Evolutionary conservation across 2,329 filamentous ascomycete genomes (phyloP), one percentile per base, ranked within the genome.

Genomic region (Apiospora kogelbergensis): DNA sequence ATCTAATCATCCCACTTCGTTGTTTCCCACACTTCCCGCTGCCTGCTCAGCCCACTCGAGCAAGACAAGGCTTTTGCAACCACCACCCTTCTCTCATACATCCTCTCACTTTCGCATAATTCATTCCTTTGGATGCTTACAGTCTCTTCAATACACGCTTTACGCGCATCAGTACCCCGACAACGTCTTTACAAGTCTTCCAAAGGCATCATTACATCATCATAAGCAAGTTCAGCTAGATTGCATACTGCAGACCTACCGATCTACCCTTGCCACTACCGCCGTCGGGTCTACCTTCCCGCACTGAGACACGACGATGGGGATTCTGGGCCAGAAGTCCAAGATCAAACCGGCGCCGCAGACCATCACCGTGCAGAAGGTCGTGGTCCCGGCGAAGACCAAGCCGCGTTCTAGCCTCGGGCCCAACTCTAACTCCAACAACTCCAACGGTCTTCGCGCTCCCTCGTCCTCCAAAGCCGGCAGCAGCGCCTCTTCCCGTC

Each of bases 321-420:
- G 80, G 63, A 81, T 83, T 70, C 79, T 83, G 69, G 78, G 79
- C 72, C 77, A 81, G 69, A 83, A 82, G 69, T 77, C 80, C 71
- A 88, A 86, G 75, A 83, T 86, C 79, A 86, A 87, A 78, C 79
- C 82, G 72, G 82, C 85, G 71, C 80, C 82, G 67, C 82, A 84
- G 68, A 82, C 81, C 70, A 83, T 87, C 73, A 83, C 85, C 70
- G 84, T 86, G 74, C 85, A 88, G 76, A 85, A 84, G 72, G 84
- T 87, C 69, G 78, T 82, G 67, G 80, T 87, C 74, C 81, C 79
- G 63, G 78, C 80, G 9, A 82, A 79, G 72, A 74, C 77, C 41
- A 75, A 76, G 68, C 71, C 74, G 20, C 73, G 76, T 65, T 74
- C 79, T 15, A 71, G 48, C 64, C 71, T 72, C 9, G 72, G 71